Evolutionary conservation across 139 green algal genomes (phyloP).

Genomic region (Pleodorina starrii): DNA sequence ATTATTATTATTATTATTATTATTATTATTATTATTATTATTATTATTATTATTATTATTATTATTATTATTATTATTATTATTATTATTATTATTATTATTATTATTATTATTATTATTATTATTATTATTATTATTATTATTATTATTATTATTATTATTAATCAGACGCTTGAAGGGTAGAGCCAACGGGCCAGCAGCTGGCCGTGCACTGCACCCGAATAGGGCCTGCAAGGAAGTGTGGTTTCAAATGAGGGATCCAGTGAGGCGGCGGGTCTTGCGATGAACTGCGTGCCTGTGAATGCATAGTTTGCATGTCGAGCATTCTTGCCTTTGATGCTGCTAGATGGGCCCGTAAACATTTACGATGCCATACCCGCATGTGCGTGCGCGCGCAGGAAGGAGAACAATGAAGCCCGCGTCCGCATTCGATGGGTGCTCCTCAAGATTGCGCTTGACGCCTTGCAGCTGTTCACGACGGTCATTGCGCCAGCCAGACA

Average conservation of each 20-base stretch:
- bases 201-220: no score
- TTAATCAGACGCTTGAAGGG: no score
- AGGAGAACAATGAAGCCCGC: conserved; percentile 4
- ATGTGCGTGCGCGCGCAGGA: not conserved
- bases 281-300: not conserved
- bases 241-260: no score
- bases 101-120: not conserved
- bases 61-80: not conserved
- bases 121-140: not conserved
- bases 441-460: conserved; percentile 28
- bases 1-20: not conserved
- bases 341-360: no score
- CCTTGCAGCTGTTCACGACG: conserved; percentile 41
- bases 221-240: no score
- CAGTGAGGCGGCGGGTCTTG: no score
- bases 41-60: not conserved
- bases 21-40: not conserved
- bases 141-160: not conserved
- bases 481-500: conserved; percentile 13
- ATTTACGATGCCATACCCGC: no score
- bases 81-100: not conserved
- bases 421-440: conserved; percentile 25
- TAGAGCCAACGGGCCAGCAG: no score
- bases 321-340: not conserved
- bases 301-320: no score